A percentile compares a stretch with the other conserved stretches of the same genome.
phyloP scores from a whole-genome alignment of 805 yeast species.

The Ogataea polymorpha region DNA sequence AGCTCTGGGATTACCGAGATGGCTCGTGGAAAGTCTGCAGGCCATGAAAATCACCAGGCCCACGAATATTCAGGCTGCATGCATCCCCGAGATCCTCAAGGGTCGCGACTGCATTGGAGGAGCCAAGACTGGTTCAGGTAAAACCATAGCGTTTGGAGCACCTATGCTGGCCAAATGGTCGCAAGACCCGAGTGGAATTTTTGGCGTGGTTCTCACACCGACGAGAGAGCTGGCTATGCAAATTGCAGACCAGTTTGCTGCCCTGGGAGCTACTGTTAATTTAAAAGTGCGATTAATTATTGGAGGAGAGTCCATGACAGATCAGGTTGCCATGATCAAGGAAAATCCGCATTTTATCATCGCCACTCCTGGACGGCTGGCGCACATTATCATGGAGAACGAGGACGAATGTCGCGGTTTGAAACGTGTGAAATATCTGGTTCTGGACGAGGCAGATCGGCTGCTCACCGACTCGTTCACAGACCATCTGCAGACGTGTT shows the following conservation, averaged over 20 bases:
- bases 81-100: constrained; percentile 80
- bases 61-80: constrained; percentile 80
- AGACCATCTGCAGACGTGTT: constrained; percentile 69
- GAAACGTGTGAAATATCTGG: constrained; percentile 73
- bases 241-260: constrained; percentile 94
- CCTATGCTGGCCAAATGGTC: constrained; percentile 96
- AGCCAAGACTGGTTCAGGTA: constrained; percentile 97
- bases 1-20: constrained; percentile 71
- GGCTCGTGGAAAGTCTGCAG: constrained; percentile 78
- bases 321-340: constrained; percentile 79
- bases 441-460: constrained; percentile 95
- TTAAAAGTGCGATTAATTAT: constrained; percentile 79
- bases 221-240: constrained; percentile 93
- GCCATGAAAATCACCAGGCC: constrained; percentile 85
- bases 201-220: constrained; percentile 86
- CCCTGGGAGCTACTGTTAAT: constrained; percentile 87
- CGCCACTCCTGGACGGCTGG: constrained; percentile 96
- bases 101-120: constrained; percentile 97
- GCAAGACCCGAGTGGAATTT: constrained; percentile 90
- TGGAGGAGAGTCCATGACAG: constrained; percentile 94
- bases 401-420: constrained; percentile 82
- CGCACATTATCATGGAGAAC: constrained; percentile 84
- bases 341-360: constrained; percentile 88
- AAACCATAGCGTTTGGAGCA: constrained; percentile 96
- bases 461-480: constrained; percentile 81